phyloP scores from a whole-genome alignment of 352 stramenopile genomes.

The Phytophthora macrochlamydospora region DNA sequence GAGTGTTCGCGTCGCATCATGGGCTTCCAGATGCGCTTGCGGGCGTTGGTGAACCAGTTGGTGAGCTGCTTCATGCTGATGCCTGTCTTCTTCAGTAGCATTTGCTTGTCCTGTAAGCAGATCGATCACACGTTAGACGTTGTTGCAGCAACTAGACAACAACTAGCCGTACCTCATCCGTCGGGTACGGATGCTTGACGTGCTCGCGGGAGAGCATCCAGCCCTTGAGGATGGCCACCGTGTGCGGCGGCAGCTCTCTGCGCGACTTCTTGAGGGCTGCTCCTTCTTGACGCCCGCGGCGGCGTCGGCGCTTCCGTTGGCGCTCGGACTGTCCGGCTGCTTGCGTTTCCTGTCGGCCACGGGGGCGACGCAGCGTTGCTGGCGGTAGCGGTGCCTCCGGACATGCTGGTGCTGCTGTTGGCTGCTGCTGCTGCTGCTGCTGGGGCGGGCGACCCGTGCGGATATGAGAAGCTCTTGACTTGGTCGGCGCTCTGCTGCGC shows the following conservation, averaged over 20 bases:
- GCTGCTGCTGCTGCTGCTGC: slow-evolving; percentile 1
- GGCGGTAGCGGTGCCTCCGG: slow-evolving; percentile 14
- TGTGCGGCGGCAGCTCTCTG: slow-evolving; percentile 82
- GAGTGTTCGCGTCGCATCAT: slow-evolving; percentile 89
- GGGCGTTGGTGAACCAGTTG: slow-evolving; percentile 91
- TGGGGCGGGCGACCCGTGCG: slow-evolving; percentile 26
- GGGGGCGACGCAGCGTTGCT: slow-evolving; percentile 21
- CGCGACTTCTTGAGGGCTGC: slow-evolving; percentile 73
- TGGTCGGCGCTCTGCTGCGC: slow-evolving; percentile 53
- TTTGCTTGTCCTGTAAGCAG: slow-evolving; percentile 80
- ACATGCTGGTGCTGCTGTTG: slow-evolving; percentile 19
- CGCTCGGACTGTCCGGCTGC: slow-evolving; percentile 29
- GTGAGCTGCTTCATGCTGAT: slow-evolving; percentile 93
- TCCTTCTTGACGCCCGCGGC: slow-evolving; percentile 53
- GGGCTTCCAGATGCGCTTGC: slow-evolving; percentile 90
- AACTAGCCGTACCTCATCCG: slow-evolving; percentile 60
- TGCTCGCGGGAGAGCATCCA: slow-evolving; percentile 91
- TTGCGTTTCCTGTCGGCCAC: slow-evolving; percentile 34
- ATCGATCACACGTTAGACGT: slow-evolving; percentile 13
- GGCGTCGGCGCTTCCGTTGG: slow-evolving; percentile 28
- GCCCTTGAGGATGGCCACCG: slow-evolving; percentile 84
- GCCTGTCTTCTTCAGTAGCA: slow-evolving; percentile 88
- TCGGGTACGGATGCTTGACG: slow-evolving; percentile 90
- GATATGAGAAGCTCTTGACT: slow-evolving; percentile 46
- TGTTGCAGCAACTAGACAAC: slow-evolving; percentile 1